Evolutionary conservation across 345 rosid species (phyloP).

Genomic region (Hibiscus tridactylites): DNA sequence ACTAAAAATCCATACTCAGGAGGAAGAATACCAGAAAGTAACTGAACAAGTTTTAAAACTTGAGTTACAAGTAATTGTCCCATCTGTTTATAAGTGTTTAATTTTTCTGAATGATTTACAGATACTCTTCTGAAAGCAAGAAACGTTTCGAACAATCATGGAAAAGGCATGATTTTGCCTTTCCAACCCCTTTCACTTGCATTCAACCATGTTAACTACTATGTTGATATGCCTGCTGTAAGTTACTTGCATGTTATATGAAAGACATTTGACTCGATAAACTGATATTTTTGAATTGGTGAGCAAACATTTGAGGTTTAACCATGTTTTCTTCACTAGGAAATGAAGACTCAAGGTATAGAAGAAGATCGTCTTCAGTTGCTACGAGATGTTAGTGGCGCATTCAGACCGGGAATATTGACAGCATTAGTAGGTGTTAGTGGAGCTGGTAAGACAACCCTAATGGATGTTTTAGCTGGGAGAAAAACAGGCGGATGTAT

Average conservation of each 20-base stretch:
- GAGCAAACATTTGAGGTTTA: background rate
- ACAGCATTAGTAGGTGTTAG: conserved; percentile 76
- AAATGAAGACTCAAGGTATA: conserved; percentile 59
- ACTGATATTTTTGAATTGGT: background rate
- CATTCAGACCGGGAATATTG: conserved; percentile 70
- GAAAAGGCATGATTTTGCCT: conserved; percentile 64
- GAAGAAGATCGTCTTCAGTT: conserved; percentile 54
- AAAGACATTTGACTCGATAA: background rate
- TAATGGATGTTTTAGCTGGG: conserved; percentile 71
- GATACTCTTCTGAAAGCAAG: conserved; percentile 57
- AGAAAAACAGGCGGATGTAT: conserved; percentile 68
- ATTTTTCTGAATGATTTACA: conserved; percentile 15
- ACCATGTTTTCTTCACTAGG: conserved; percentile 28
- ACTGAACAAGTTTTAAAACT: background rate
- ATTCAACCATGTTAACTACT: conserved; percentile 58
- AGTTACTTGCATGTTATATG: conserved; percentile 11
- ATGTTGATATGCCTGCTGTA: conserved; percentile 77
- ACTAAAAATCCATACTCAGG: background rate
- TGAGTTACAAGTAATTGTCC: background rate
- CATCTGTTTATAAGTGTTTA: background rate
- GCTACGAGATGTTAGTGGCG: conserved; percentile 56
- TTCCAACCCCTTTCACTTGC: conserved; percentile 70
- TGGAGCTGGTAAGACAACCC: conserved; percentile 86
- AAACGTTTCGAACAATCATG: conserved; percentile 18
- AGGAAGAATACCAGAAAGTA: background rate